Evolutionary conservation across 495 filamentous ascomycete genomes (phyloP), one percentile per base, ranked within the genome.

Genomic region (Thozetella sp.): DNA sequence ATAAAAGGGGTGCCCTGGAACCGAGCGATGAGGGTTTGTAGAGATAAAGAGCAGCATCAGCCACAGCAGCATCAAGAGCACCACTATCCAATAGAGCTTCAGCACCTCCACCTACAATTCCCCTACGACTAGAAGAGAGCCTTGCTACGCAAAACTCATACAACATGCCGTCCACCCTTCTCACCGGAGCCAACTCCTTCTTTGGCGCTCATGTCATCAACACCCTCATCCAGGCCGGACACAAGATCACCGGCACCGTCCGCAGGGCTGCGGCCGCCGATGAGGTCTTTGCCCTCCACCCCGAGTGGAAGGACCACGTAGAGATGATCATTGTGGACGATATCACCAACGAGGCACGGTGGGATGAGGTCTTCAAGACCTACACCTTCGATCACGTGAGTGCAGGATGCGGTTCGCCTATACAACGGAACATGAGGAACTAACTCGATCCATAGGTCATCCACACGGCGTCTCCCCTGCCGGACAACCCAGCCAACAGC

Each of bases 151-250:
- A n/a, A n/a, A n/a, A 37, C 30, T 37, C 22, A 34, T 15, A 24
- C 45, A 59, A 63, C 53, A 71, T 71, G 66, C 63, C 68, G 3
- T 57, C 53, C 43, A 72, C 66, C 2, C 72, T 76, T 37, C 66
- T 74, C 22, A 76, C 72, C n/a, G 72, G 72, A 19, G 71, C 68
- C 52, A 74, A 72, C 58, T 72, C 72, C 19, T 72, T 72, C 27
- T 64, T 76, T 17, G 72, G 65, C 9, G 67, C 65, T 24, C 70
- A 74, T 46, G 60, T 71, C 23, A 63, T 75, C 40, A 68, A 77
- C 59, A 55, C 67, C 24, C 68, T 79, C 37, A 50, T 79, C 34
- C 56, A 55, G 12, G 62, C 60, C 6, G 60, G 60, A 54, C 57
- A 63, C 54, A 37, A 54, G 2, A 51, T 66, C 1, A 45, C 54